Percentiles rank a stretch among this genome's conserved stretches.
Conservation (phyloP, 1,284 basidiomycete species). For the Pisolithus thermaeus region DNA sequence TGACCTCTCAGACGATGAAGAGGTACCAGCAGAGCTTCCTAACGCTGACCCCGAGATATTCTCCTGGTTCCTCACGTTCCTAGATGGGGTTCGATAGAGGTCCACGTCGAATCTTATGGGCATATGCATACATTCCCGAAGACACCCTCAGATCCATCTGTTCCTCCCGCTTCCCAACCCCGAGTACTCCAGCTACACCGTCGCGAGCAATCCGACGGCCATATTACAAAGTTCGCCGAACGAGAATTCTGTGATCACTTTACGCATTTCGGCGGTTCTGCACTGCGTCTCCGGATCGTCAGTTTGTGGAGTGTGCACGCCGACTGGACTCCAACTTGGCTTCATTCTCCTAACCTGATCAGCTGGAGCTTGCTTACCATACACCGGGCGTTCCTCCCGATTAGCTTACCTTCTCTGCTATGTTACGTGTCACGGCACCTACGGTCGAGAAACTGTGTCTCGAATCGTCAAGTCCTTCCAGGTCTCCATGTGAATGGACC, state of each 20-base stretch:
- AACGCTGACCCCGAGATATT: constrained; percentile 29
- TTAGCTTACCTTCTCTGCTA: constrained; percentile 41
- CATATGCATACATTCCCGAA: constrained; percentile 43
- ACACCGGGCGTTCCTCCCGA: constrained; percentile 50
- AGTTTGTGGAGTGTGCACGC: constrained; percentile 60
- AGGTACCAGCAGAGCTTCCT: constrained; percentile 16
- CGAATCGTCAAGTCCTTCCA: constrained; percentile 46
- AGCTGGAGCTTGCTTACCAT: constrained; percentile 54
- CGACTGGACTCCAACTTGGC: constrained; percentile 45
- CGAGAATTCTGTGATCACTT: constrained; percentile 33
- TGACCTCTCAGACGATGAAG: constrained; percentile 15
- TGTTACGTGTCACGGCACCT: constrained; percentile 41
- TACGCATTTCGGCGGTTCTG: constrained; percentile 46
- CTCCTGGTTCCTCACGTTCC: constrained; percentile 46
- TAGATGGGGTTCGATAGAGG: constrained; percentile 46
- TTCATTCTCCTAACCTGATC: constrained; percentile 37
- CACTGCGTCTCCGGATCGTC: constrained; percentile 44
- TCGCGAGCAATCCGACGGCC: constrained; percentile 32
- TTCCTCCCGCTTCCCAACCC: constrained; percentile 44
- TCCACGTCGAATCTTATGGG: constrained; percentile 38
- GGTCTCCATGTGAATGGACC: constrained; percentile 34
- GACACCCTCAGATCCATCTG: constrained; percentile 32
- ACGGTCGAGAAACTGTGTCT: constrained; percentile 44
- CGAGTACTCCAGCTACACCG: constrained; percentile 46
- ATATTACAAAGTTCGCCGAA: constrained; percentile 29